These are phyloP conservation scores for Flaveria bidentis DNA, from an alignment of 129 eudicot species.

Conservation along the genomic window DNA sequence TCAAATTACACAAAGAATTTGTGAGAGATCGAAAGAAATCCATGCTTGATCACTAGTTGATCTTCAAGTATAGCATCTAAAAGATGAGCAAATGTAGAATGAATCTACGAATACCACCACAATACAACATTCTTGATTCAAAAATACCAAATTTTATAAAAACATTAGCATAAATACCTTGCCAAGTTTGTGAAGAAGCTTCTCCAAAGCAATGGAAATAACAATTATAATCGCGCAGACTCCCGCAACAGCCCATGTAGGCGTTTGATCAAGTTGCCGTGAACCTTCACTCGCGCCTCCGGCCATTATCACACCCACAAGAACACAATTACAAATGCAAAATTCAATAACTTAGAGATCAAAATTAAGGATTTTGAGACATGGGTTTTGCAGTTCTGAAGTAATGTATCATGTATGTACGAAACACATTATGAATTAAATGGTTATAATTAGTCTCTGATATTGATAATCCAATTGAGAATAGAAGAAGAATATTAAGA, in stretches of 20 bases:
- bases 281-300: constrained; percentile 34
- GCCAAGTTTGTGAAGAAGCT: constrained; percentile 75
- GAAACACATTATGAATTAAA: constrained; percentile 2
- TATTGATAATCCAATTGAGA: background rate
- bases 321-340: background rate
- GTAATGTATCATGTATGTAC: constrained; percentile 13
- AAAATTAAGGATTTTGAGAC: constrained; percentile 1
- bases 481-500: background rate
- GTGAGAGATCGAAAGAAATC: background rate
- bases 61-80: constrained; percentile 1
- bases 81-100: background rate
- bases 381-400: background rate
- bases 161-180: constrained; percentile 37
- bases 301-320: constrained; percentile 38
- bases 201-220: constrained; percentile 64
- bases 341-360: constrained; percentile 10
- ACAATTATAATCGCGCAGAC: constrained; percentile 77
- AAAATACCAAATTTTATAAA: background rate
- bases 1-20: too few relatives aligned
- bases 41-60: constrained; percentile 5
- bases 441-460: background rate
- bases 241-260: constrained; percentile 97
- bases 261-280: constrained; percentile 69
- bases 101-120: constrained; percentile 8
- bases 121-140: background rate